Percentiles rank a stretch among this genome's conserved stretches.
phyloP scores from a whole-genome alignment of 176 grass and related monocot genomes.

The bread wheat (Triticum aestivum) region DNA sequence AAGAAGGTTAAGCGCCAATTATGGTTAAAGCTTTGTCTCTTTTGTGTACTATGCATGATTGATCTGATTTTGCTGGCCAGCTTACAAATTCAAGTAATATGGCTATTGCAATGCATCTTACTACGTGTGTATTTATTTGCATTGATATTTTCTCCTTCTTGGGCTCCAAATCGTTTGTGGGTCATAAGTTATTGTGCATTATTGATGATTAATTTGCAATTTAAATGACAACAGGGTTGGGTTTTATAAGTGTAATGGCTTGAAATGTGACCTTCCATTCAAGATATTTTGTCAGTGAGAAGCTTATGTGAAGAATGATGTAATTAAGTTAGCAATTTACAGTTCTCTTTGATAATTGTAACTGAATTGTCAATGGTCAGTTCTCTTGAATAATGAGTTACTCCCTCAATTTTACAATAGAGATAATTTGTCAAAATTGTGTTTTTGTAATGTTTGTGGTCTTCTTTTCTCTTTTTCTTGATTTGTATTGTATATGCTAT shows the following conservation, averaged over 20 bases:
- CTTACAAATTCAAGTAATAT: too few species aligned
- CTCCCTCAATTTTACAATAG: too few species aligned
- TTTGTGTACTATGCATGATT: too few species aligned
- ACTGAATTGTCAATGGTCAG: not conserved
- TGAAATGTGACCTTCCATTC: constrained; percentile 93
- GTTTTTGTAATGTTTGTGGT: too few species aligned
- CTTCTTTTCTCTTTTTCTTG: too few species aligned
- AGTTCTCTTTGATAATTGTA: not conserved
- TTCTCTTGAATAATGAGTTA: not conserved
- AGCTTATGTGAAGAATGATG: constrained; percentile 98
- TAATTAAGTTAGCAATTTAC: constrained; percentile 14
- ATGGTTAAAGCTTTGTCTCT: too few species aligned
- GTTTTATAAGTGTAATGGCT: constrained; percentile 89
- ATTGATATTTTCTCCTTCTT: not conserved
- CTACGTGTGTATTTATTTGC: not conserved
- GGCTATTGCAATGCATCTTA: too few species aligned
- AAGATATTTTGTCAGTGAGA: constrained; percentile 76
- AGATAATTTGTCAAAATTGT: too few species aligned
- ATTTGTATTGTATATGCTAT: too few species aligned
- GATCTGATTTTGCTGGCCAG: too few species aligned
- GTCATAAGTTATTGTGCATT: not conserved
- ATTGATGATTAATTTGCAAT: constrained; percentile 6
- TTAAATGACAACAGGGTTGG: constrained; percentile 52
- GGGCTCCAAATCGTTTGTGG: not conserved
- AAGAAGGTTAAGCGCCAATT: too few species aligned